These are phyloP conservation scores for Solanum appendiculatum DNA, from an alignment of 257 asterid species.

Conservation along the genomic window DNA sequence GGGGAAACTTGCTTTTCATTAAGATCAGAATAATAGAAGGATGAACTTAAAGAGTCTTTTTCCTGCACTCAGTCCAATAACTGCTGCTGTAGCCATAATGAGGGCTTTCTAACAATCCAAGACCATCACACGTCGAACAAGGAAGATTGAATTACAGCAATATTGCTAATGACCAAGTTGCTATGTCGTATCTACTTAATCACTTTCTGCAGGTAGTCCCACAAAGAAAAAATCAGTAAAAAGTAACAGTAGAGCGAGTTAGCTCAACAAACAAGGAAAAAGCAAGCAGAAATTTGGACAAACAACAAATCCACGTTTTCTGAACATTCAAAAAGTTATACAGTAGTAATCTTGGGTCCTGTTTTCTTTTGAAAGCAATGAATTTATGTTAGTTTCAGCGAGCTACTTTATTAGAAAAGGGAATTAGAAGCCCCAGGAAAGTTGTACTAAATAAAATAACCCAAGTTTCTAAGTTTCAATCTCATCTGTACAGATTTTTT, in stretches of 20 bases:
- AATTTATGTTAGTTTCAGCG: background rate
- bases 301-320: background rate
- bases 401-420: background rate
- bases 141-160: constrained; percentile 3
- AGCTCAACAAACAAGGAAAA: background rate
- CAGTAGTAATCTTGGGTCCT: background rate
- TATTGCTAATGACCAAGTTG: background rate
- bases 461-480: background rate
- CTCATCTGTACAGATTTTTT: background rate
- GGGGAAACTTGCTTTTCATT: too few species aligned
- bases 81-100: constrained; percentile 74
- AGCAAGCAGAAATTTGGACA: background rate
- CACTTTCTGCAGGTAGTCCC: background rate
- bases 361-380: background rate
- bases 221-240: background rate
- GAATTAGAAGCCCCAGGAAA: background rate
- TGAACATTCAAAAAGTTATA: background rate
- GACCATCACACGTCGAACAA: constrained; percentile 24
- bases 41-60: constrained; percentile 54
- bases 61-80: constrained; percentile 62
- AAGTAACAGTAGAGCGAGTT: background rate
- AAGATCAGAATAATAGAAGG: constrained; percentile 48
- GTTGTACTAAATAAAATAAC: background rate
- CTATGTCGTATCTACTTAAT: background rate
- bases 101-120: constrained; percentile 5